Evolutionary conservation across 1,284 basidiomycete genomes (phyloP), one percentile per base, ranked within the genome.

Genomic region (Ustilago xerochloae): DNA sequence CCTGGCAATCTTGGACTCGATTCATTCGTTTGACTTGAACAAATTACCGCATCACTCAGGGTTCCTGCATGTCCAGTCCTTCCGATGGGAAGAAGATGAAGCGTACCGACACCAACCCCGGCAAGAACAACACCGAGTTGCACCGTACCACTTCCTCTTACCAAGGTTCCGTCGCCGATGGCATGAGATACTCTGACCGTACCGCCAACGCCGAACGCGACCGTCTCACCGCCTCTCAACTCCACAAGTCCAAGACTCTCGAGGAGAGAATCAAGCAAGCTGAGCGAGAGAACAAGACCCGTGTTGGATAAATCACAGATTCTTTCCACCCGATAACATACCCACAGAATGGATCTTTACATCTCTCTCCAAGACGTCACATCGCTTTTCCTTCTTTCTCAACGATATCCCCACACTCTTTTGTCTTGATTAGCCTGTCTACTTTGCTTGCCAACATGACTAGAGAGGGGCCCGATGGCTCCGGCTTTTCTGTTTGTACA

Each of bases 91-190:
- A 82, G 77, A 75, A 77, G 68, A 78, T 83, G 64, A 82, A 78
- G 75, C 81, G 81, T 39, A 83, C 82, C 41, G 81, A 83, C 61
- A 83, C 82, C 53, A 83, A 83, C 78, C 77, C 71, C 10, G 60
- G 63, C 51, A 70, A 69, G 57, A 74, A 67, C 62, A 75, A 74
- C 68, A 83, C 81, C 63, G 82, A 82, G 65, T 72, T 84, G 43
- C 82, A 82, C 57, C 80, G 82, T 39, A 83, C 81, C 63, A 83
- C 82, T 26, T 83, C 81, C 15, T 84, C 82, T 29, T 84, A 81
- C 78, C 81, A 83, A 55, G 82, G 82, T 58, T 77, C 77, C 38
- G 80, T 83, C 43, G 81, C 82, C 24, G 82, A 84, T 32, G 73
- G 75, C 46, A 83, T 80, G 73, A 64, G 82, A 28, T 84, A 84